Evolutionary conservation across 495 filamentous ascomycete genomes (phyloP), one percentile per base, ranked within the genome.

Genomic region (Astrocystis sublimbata): DNA sequence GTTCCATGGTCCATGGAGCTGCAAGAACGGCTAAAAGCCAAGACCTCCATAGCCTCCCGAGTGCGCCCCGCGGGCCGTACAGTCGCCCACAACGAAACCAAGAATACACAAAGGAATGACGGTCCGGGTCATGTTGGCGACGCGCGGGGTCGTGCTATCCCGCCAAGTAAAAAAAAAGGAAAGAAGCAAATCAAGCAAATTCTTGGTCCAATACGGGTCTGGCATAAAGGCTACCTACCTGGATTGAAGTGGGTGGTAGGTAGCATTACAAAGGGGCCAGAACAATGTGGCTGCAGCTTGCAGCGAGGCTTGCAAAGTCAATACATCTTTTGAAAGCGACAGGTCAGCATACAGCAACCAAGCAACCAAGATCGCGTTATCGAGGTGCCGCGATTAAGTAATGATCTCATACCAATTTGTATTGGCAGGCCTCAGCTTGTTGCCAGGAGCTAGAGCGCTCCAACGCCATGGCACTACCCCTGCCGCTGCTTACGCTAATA

Each of bases 241-340:
- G n/a, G n/a, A n/a, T 19, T 28, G 52, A 36, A 21, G 35, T 36
- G 19, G 38, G 33, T 33, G 38, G n/a, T n/a, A n/a, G n/a, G n/a
- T n/a, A n/a, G n/a, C n/a, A 36, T 19, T 30, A 61, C 36, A 61
- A 58, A 49, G 21, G 15, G 21, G 21, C 17, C 26, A 23, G 23
- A 24, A 35, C 17, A 21, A 19, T 1, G 35, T 23, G 24, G 58
- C 35, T 3, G 26, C 35, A n/a, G 38, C 38, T 26, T 36, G n/a
- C 6, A 31, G n/a, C 3, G 19, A 53, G 58, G 58, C 47, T 53
- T 53, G 58, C 42, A 61, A 61, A 40, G 45, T n/a, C n/a, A 30
- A 26, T 7, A 8, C 17, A 28, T 40, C 7, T 33, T 19, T 43
- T 36, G 26, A 36, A 60, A 46, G 26, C 45, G 49, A 19, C 15